phyloP scores from a whole-genome alignment of 1,284 basidiomycete genomes.

The Trametes sp. region DNA sequence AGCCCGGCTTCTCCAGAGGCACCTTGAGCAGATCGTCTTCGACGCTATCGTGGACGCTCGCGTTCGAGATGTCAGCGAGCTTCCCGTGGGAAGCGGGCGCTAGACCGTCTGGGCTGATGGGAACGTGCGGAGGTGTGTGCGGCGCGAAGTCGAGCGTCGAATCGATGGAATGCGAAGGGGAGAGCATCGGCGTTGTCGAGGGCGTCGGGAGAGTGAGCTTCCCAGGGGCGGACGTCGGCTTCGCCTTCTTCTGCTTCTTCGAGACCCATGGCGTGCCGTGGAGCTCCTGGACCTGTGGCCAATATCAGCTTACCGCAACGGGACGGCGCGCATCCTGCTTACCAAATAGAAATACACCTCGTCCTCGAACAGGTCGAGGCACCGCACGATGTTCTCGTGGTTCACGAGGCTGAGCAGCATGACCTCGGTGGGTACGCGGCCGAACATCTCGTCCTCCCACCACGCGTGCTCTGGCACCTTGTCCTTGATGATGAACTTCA shows the following conservation, averaged over 20 bases:
- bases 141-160: conserved; percentile 40
- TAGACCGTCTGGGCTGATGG: conserved; percentile 46
- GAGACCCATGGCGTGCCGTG: conserved; percentile 87
- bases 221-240: conserved; percentile 40
- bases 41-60: conserved; percentile 9
- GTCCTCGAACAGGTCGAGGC: conserved; percentile 87
- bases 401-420: conserved; percentile 78
- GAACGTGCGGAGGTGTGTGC: conserved; percentile 44
- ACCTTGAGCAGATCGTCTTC: conserved; percentile 28
- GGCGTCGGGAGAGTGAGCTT: conserved; percentile 41
- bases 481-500: conserved; percentile 92
- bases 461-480: conserved; percentile 85
- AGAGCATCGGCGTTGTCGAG: conserved; percentile 50
- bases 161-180: conserved; percentile 65
- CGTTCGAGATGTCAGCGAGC: conserved; percentile 21
- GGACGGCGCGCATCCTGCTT: conserved; percentile 41
- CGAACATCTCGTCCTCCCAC: conserved; percentile 70
- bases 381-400: conserved; percentile 85
- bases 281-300: conserved; percentile 83
- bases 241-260: conserved; percentile 40
- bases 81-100: conserved; percentile 13
- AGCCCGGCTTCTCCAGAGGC: conserved; percentile 47
- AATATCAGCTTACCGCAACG: conserved; percentile 9
- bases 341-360: conserved; percentile 87
- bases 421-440: conserved; percentile 82